phyloP scores from a whole-genome alignment of 1,139 yeast species.

The Arxiozyma slooffiae region DNA sequence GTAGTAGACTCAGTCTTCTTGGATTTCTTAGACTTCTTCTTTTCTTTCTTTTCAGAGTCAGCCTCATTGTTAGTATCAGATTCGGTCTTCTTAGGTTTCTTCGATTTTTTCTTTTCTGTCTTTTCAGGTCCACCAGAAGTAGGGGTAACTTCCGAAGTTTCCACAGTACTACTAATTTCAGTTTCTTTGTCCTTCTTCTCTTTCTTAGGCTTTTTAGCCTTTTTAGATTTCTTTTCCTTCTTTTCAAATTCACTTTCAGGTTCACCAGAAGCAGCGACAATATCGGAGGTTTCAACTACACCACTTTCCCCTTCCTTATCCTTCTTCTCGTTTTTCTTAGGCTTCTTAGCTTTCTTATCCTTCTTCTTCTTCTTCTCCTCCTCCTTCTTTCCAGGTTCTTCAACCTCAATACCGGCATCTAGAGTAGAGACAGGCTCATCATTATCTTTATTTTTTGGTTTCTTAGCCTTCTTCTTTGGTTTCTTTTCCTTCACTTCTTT shows the following conservation, averaged over 20 bases:
- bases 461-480: slow-evolving; percentile 3
- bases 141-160: too few species aligned
- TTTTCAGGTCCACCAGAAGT: too few species aligned
- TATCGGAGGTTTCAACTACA: not conserved
- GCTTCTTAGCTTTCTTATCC: not conserved
- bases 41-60: not conserved
- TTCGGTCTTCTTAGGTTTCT: too few species aligned
- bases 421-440: not conserved
- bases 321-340: not conserved
- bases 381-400: not conserved
- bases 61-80: not conserved
- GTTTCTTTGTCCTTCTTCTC: not conserved
- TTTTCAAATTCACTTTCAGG: not conserved
- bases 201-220: slow-evolving; percentile 2
- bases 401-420: not conserved
- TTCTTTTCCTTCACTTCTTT: not conserved
- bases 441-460: not conserved
- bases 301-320: not conserved
- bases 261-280: not conserved
- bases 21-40: not conserved
- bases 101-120: too few species aligned
- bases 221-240: not conserved
- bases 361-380: slow-evolving; percentile 1
- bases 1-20: slow-evolving; percentile 1
- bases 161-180: too few species aligned